phyloP scores from a whole-genome alignment of 2,329 filamentous ascomycete species.

The Nemania diffusa region DNA sequence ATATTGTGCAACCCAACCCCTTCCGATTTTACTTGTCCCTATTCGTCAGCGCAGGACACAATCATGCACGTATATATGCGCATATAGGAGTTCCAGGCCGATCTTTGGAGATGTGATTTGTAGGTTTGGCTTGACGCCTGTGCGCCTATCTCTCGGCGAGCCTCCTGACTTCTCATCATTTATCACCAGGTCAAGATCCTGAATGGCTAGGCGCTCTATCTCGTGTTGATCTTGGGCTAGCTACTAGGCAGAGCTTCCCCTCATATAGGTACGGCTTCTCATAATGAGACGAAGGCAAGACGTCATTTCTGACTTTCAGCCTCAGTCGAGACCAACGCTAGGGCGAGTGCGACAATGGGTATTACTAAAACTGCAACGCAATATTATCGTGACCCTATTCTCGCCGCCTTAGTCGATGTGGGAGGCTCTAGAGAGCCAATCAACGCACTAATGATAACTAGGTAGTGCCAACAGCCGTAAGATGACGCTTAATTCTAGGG shows the following conservation, averaged over 20 bases:
- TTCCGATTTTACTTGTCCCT: not conserved
- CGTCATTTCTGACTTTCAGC: slow-evolving; percentile 2
- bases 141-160: slow-evolving; percentile 12
- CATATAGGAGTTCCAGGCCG: slow-evolving; percentile 15
- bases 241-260: not conserved
- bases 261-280: not conserved
- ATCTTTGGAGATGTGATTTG: slow-evolving; percentile 3
- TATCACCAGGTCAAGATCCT: not conserved
- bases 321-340: not conserved
- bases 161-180: not conserved
- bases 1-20: slow-evolving; percentile 25
- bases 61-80: not conserved
- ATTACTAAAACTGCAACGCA: not conserved
- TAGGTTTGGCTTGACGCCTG: slow-evolving; percentile 2
- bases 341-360: slow-evolving; percentile 3
- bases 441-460: slow-evolving; percentile 15
- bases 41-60: slow-evolving; percentile 12
- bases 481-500: not conserved
- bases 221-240: not conserved
- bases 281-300: not conserved
- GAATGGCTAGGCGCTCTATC: not conserved
- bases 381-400: not conserved
- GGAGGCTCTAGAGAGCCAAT: not conserved
- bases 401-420: not conserved
- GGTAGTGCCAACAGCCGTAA: slow-evolving; percentile 15